Evolutionary conservation across 495 filamentous ascomycete species (phyloP), one percentile per base, ranked within the genome.

Genomic region (Lichina pygmaea): DNA sequence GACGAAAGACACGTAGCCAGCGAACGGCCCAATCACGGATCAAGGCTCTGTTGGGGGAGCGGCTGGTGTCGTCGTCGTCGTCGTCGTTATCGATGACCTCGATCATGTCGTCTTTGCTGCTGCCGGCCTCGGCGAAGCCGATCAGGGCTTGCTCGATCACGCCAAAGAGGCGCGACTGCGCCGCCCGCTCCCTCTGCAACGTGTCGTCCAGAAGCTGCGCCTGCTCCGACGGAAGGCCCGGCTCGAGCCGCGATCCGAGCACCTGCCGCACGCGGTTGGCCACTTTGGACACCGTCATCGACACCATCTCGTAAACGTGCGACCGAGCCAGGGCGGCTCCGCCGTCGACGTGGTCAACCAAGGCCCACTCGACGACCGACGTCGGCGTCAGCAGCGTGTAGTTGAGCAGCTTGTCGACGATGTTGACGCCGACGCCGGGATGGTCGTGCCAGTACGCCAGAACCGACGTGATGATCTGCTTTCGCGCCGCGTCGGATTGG

Each of bases 341-440:
- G 33, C 74, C 67, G 16, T 67, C 69, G 15, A 74, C 57, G 42
- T 70, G 62, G 48, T 77, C 69, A 32, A 68, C 61, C 4, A 95
- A 60, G 1, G 79, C 83, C 91, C 91, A 99, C 54, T 86, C 72
- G 48, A 93, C 67, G 39, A 99, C 85, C 32, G 72, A 72, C 34
- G 70, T 58, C 0, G 89, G 89, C 8, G 72, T 78, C 7, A 99
- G 67, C 49, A 99, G 91, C 34, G 79, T 84, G 64, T 95, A 99
- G 57, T 99, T 99, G 31, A 99, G 76, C 5, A 99, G 67, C 62
- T 93, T 95, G 65, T 99, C 89, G 46, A 95, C 69, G 52, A 99
- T 86, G 53, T 78, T 80, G 53, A 94, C 77, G 33, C 85, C 91
- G 39, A 93, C 75, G 33, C 89, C 89, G 0, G 89, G 83, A 51